Base-by-base conservation (phyloP, 78 protist species). In the Pigoraptor vietnamica region DNA sequence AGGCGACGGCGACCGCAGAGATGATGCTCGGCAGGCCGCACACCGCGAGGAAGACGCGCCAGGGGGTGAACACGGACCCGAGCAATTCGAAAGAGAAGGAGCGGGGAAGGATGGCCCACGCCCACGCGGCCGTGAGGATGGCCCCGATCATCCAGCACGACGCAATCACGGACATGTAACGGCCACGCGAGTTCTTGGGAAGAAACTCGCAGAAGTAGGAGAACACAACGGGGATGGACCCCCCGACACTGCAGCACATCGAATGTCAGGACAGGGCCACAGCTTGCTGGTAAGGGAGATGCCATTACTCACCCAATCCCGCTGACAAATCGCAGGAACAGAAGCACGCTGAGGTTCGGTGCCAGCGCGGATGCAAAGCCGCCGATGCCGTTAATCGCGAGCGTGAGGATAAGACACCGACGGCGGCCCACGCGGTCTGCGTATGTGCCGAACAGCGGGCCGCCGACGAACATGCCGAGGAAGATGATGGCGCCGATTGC, bases 101-200 rank as follows among this genome's bases (percentile, higher is more conserved):
- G 23, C 91, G 67, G 33, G 83, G 83, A 0, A 90, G 25, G 24
- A 91, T 19, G 56, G 2, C 32, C 93, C 93, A 93, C 1, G 94
- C 93, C n/a, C 40, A 2, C 2, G 37, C 79, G 38, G 93, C 93
- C 14, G 86, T 56, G 2, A 90, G 19, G 39, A 93, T 40, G 38
- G 88, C 21, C 6, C 94, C 95, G 35, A 91, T 39, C 93, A 92
- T 93, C 93, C 94, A 93, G 48, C 24, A 86, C 14, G 90, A 0
- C 0, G 93, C 92, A 2, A 93, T 81, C 40, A 87, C 39, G 35
- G 92, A 2, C 23, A 93, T 1, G 56, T 32, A 91, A 35, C 0
- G 21, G 1, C 95, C 95, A 0, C 95, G 93, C 23, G 25, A n/a
- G 1, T 34, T 32, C 55, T 86, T 0, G 24, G 93, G 93, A 2